Conservation (phyloP, 2,329 filamentous ascomycete species). For the Ascosphaera apis region DNA sequence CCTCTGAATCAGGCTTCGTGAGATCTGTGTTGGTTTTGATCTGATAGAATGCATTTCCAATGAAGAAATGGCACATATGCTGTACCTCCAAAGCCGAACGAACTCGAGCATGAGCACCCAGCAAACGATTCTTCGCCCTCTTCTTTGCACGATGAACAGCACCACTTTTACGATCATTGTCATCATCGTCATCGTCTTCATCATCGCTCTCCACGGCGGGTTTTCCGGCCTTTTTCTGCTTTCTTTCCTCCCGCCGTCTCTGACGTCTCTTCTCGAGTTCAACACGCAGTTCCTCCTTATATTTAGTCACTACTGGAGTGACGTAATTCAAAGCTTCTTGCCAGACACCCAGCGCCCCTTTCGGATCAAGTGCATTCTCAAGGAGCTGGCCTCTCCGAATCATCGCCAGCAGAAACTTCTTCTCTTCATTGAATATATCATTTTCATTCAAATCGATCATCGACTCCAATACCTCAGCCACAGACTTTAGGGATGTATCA, state of each 20-base stretch:
- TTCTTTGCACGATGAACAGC: conserved; percentile 7
- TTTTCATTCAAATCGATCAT: conserved; percentile 77
- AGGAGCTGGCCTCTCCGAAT: conserved; percentile 54
- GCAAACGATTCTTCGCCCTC: conserved; percentile 18
- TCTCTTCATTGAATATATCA: conserved; percentile 42
- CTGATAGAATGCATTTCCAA: conserved; percentile 62
- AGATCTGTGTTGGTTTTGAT: conserved; percentile 48
- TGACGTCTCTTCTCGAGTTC: conserved; percentile 17
- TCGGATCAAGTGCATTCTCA: conserved; percentile 47
- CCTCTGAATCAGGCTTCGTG: conserved; percentile 42
- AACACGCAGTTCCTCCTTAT: conserved; percentile 34
- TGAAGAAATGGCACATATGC: conserved; percentile 66
- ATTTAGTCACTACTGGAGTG: conserved; percentile 31
- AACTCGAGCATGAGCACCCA: conserved; percentile 40
- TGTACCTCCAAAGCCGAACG: conserved; percentile 54
- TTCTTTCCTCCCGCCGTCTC: not conserved
- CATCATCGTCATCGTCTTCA: conserved; percentile 17
- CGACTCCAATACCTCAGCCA: conserved; percentile 63
- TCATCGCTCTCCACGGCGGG: conserved; percentile 8
- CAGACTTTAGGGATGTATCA: conserved; percentile 49
- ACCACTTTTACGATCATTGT: conserved; percentile 13
- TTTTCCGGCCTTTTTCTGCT: conserved; percentile 4
- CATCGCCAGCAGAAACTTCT: conserved; percentile 37
- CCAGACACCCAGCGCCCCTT: conserved; percentile 50
- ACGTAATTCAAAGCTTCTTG: conserved; percentile 30